A percentile compares a stretch with the other conserved stretches of the same genome.
Evolutionary conservation across 306 rosid species (phyloP).

Genomic region (Acmispon strigosus): DNA sequence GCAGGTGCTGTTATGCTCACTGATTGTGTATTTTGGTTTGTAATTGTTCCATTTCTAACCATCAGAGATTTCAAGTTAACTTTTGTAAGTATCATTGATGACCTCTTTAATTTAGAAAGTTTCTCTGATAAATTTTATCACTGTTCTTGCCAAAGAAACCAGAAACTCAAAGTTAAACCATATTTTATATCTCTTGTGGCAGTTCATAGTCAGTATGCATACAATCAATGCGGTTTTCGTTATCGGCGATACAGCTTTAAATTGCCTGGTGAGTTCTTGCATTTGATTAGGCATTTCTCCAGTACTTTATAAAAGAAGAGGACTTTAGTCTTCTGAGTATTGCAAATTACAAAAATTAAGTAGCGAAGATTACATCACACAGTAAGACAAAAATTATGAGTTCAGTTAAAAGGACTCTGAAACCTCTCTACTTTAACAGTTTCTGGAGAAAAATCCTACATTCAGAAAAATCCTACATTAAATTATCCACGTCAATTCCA

Average conservation of each 20-base stretch:
- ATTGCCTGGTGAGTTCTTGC: conserved; percentile 62
- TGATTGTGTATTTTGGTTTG: conserved; percentile 89
- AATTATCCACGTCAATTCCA: neutral
- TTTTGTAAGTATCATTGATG: conserved; percentile 54
- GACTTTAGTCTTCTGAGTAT: no score
- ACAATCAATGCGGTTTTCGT: conserved; percentile 88
- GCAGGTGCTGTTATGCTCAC: conserved; percentile 96
- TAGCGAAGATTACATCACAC: no score
- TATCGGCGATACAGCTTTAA: conserved; percentile 71
- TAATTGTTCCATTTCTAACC: conserved; percentile 82
- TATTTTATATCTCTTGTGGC: conserved; percentile 21
- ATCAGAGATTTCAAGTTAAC: conserved; percentile 78
- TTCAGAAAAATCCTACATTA: neutral
- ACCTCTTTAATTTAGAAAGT: neutral
- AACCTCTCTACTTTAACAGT: no score
- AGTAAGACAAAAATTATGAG: no score
- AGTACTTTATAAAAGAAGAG: no score
- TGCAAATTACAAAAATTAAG: no score
- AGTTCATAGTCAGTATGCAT: conserved; percentile 81
- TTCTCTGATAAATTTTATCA: neutral
- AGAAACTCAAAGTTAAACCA: neutral
- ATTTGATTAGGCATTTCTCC: neutral
- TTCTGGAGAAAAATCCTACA: neutral
- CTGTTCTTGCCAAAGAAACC: neutral
- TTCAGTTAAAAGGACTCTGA: no score